Conservation (phyloP, 768 basidiomycete species). For the Boletus pseudo-olivaceus region DNA sequence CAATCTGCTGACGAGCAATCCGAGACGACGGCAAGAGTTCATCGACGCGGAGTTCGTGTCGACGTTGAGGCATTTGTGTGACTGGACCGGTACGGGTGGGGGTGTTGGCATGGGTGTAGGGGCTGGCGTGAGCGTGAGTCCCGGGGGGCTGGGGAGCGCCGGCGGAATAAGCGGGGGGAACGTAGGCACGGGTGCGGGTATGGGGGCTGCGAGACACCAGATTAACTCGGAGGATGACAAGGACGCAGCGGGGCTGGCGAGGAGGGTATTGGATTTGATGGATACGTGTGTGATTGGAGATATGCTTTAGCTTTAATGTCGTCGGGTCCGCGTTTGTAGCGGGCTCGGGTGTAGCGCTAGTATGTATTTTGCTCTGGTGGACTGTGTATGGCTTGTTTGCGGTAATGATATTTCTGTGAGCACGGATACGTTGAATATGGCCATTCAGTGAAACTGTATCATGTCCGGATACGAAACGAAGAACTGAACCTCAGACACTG, state of each 20-base stretch:
- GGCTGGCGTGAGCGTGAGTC: slow-evolving; percentile 24
- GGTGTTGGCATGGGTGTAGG: slow-evolving; percentile 3
- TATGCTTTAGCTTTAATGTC: slow-evolving; percentile 11
- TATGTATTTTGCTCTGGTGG: neutral
- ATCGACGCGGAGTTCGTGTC: slow-evolving; percentile 44
- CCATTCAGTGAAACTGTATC: too few relatives aligned
- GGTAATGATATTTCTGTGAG: too few relatives aligned
- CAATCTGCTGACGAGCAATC: slow-evolving; percentile 47
- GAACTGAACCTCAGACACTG: neutral
- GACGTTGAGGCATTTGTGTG: slow-evolving; percentile 42
- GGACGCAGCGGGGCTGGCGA: slow-evolving; percentile 56
- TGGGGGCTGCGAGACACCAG: slow-evolving; percentile 23
- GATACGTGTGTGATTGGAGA: slow-evolving; percentile 31
- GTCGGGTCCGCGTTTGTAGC: neutral
- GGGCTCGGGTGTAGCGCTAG: neutral
- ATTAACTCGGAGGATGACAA: slow-evolving; percentile 55
- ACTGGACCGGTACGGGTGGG: slow-evolving; percentile 28
- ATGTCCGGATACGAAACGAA: too few relatives aligned
- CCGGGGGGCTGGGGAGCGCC: slow-evolving; percentile 20
- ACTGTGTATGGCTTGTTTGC: neutral
- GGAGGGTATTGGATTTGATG: slow-evolving; percentile 50
- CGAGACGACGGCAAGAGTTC: slow-evolving; percentile 36
- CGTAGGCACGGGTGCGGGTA: neutral
- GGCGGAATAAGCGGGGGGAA: slow-evolving; percentile 5
- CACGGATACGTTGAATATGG: too few relatives aligned